Percentiles rank a stretch among this genome's conserved stretches.
phyloP scores from a whole-genome alignment of 768 basidiomycete genomes.

The Paxillus rubicundulus region DNA sequence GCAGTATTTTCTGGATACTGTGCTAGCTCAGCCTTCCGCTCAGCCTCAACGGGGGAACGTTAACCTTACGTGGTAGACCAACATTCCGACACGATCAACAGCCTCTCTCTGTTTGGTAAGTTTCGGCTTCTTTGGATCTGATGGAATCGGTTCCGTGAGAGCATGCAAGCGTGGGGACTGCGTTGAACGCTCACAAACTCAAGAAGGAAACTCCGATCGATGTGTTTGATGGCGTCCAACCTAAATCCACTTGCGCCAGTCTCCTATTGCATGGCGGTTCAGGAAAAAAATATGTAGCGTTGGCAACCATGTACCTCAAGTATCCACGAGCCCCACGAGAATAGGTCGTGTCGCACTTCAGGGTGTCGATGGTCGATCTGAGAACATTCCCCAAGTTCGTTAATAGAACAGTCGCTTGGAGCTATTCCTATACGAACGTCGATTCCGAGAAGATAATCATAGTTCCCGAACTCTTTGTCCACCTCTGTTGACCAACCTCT shows the following conservation, averaged over 20 bases:
- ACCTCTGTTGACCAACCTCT: conserved; percentile 83
- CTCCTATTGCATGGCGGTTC: conserved; percentile 40
- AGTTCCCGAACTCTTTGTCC: conserved; percentile 83
- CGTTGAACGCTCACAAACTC: conserved; percentile 54
- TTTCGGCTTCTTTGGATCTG: conserved; percentile 56
- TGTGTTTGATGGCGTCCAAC: conserved; percentile 90
- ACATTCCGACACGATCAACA: conserved; percentile 78
- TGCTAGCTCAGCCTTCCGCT: not conserved
- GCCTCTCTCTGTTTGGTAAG: conserved; percentile 38
- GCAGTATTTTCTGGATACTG: conserved; percentile 50
- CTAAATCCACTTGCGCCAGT: conserved; percentile 75
- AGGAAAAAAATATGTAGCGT: not conserved
- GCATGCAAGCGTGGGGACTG: not conserved
- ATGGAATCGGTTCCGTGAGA: not conserved
- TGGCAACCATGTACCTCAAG: conserved; percentile 41
- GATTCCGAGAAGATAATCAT: conserved; percentile 76
- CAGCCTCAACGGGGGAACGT: not conserved
- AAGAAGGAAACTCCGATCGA: conserved; percentile 66
- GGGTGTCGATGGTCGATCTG: conserved; percentile 86
- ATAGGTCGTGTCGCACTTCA: conserved; percentile 70
- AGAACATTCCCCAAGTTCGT: conserved; percentile 7
- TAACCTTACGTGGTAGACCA: conserved; percentile 68
- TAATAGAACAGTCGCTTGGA: not conserved
- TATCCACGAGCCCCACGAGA: conserved; percentile 79
- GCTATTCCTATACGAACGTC: conserved; percentile 46